Base-by-base conservation (phyloP, 768 basidiomycete species). In the Lactarius sp. region DNA sequence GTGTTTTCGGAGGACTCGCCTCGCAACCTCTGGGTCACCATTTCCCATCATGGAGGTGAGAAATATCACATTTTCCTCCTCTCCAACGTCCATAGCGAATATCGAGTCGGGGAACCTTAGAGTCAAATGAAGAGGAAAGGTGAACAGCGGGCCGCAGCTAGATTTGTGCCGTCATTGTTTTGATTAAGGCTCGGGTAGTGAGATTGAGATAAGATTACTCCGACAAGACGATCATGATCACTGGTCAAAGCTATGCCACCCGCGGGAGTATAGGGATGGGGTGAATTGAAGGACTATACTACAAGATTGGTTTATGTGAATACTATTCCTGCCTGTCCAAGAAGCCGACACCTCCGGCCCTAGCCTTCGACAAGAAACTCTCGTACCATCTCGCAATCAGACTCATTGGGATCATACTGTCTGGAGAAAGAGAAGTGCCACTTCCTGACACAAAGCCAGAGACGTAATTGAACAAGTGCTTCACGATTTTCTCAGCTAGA, bases 381-480 rank as follows among this genome's bases (percentile, higher is more conserved):
- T 91, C 88, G 70, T 89, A 90, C 89, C 89, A 91, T 68, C 77
- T 85, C 56, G 77, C 78, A 34, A 91, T 78, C 34, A 87, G 58
- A 51, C 75, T 78, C 80, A 92, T 82, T 8, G 87, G 86, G 2
- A 90, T 76, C 64, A 78, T 72, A 22, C 79, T 78, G 52, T 86
- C 82, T 1, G 79, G 80, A 2, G 79, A 76, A 27, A 85, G 65
- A 16, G 70, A 66, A 5, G 78, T 76, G 18, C 79, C 77, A 39
- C 59, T 66, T 6, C 67, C 67, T 7, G 68, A 64, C 42, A 77
- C 77, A 68, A 92, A 92, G 1, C 88, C 81, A 7, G 85, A 83
- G 6, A 92, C 66, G 66, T 90, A 92, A 68, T 90, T 89, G 72
- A 91, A 80, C 60, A 92, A 75, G 70, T 93, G 83, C 66, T 85